Base-by-base conservation (phyloP, 148 eudicot genomes). In the Rhododendron williamsianum region DNA sequence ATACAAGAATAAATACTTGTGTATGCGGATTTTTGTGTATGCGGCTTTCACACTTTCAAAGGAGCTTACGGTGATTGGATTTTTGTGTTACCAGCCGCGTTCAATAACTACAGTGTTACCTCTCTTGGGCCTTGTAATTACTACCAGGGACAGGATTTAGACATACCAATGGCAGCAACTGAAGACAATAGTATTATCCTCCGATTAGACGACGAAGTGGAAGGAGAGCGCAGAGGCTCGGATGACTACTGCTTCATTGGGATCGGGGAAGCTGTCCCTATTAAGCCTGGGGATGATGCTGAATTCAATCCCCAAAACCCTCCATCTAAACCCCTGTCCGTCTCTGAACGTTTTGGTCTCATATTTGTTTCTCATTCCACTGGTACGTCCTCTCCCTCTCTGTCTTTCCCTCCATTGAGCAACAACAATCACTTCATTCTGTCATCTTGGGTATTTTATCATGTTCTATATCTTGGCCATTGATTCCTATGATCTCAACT, bases 231-330 rank as follows among this genome's bases (percentile, higher is more conserved):
- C 54, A 87, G 86, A 23, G 88, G 86, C 30, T 81, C 94, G 0
- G 87, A 72, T 33, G 93, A 97, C 56, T 92, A 91, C 85, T 93
- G 87, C 88, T 97, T 95, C 90, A 58, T 84, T 27, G 86, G 80
- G 38, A 86, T 93, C 1, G 99, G 99, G n/a, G 91, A 90, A 23
- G 83, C 92, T 0, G 84, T 97, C 30, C 89, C 98, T 43, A 85
- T 95, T 45, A 72, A 80, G 16, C 85, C 92, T 33, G 85, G 74
- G 19, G 67, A 60, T 72, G 89, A 78, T 33, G 84, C 92, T 60
- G 52, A 35, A 76, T 96, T 90, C 74, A 92, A 93, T 54, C 41
- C 84, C 18, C 12, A 89, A 18, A 86, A 48, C 77, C 92, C 87
- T 88, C 98, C 99, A 5, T 87, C 86, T 2, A 86, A 84, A 19